Base-by-base conservation (phyloP, 1,139 yeast genomes). In the Zygoascus meyerae region DNA sequence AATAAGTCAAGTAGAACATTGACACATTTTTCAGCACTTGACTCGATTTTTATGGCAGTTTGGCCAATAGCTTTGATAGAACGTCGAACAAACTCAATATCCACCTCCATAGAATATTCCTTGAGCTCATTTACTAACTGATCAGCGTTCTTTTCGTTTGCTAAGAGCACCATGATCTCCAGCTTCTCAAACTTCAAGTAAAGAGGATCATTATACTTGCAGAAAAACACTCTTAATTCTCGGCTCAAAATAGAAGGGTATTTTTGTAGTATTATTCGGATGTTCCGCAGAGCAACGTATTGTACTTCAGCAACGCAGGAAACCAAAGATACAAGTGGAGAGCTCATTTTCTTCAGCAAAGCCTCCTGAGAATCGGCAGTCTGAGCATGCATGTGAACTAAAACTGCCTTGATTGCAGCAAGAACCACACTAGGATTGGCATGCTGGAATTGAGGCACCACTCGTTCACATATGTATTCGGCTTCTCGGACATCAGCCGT, bases 351-450 rank as follows among this genome's bases (percentile, higher is more conserved):
- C 56, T 79, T 79, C 62, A 85, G 68, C 28, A 83, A 70, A 2
- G 66, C 59, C 6, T 70, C 68, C 46, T 71, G 73, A 52, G 70
- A 70, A 18, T 75, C 75, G 4, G 64, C 58, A 7, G 73, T 67
- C 28, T 83, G 69, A 26, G 70, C 64, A n/a, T 78, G 79, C 47
- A 86, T 56, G 63, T 89, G 95, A 50, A 79, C 79, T 33, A 94
- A 66, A 8, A 92, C 80, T 1, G 87, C 87, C 61, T 89, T 87
- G 52, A 94, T 81, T 0, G 97, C 79, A 30, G 90, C 80, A 56
- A 94, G 72, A 2, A 94, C 97, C 31, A 94, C 97, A 2, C 96
- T 85, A 0, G 98, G 95, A 63, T 94, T 94, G 29, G 86, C 97
- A 65, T 94, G 99, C 68, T 94, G 99, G 59, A 94, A 77, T 67